phyloP scores from a whole-genome alignment of 352 stramenopile genomes.

The Pythium grandisporangium region DNA sequence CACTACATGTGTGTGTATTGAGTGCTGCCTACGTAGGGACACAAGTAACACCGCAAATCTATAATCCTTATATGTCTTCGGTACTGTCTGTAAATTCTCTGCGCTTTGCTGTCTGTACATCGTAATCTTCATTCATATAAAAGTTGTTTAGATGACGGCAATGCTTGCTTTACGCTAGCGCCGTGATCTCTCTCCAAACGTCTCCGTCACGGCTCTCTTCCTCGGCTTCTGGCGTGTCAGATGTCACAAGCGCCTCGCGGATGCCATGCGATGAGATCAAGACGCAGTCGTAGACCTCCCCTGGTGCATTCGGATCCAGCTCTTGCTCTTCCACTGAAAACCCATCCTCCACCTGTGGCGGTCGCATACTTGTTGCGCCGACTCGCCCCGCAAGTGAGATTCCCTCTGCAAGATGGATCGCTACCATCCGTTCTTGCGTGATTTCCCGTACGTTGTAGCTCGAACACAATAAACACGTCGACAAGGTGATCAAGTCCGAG shows the following conservation, averaged over 20 bases:
- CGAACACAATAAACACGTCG: slow-evolving; percentile 55
- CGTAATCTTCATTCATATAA: too few species aligned
- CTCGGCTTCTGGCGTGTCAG: not conserved
- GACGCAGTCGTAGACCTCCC: slow-evolving; percentile 25
- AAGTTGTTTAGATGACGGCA: too few species aligned
- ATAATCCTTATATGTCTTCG: too few species aligned
- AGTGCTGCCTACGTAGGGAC: too few species aligned
- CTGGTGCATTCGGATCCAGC: slow-evolving; percentile 13
- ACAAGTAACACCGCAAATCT: too few species aligned
- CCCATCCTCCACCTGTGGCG: slow-evolving; percentile 16
- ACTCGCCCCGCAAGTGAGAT: slow-evolving; percentile 27
- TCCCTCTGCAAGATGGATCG: slow-evolving; percentile 33
- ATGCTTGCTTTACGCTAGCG: too few species aligned
- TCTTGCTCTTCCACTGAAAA: slow-evolving; percentile 51
- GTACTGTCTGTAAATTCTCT: too few species aligned
- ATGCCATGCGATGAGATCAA: not conserved
- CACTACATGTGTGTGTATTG: too few species aligned
- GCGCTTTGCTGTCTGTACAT: too few species aligned
- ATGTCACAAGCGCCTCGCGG: not conserved
- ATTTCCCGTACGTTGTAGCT: slow-evolving; percentile 68
- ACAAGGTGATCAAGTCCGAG: slow-evolving; percentile 21
- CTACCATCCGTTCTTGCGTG: slow-evolving; percentile 41
- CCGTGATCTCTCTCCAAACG: too few species aligned
- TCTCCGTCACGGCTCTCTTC: too few species aligned
- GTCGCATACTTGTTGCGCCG: slow-evolving; percentile 16